Evolutionary conservation across 225 moss, liverwort and hornwort genomes (phyloP), one percentile per base, ranked within the genome.

Genomic region (Takakia lepidozioides): DNA sequence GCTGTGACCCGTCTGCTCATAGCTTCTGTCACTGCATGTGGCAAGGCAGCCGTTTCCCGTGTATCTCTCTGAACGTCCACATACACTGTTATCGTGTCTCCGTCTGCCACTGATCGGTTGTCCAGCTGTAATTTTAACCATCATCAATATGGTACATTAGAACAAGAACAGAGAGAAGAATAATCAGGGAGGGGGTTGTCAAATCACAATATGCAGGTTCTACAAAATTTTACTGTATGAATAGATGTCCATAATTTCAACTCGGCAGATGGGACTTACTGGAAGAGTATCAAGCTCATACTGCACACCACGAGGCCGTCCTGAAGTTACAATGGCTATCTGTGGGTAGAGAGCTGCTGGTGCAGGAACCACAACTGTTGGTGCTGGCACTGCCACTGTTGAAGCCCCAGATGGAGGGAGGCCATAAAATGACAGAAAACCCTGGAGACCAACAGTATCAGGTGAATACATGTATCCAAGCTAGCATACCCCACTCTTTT

Each of bases 241-340:
- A n/a, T n/a, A n/a, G n/a, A n/a, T n/a, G n/a, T n/a, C n/a, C n/a
- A n/a, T n/a, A n/a, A n/a, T n/a, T n/a, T n/a, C n/a, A n/a, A n/a
- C n/a, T n/a, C n/a, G n/a, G n/a, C n/a, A n/a, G n/a, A n/a, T 32
- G 32, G 32, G 8, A 36, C 55, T 55, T 72, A 82, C 82, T 64
- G 77, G 73, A 38, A 82, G 70, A 50, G 82, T 73, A 34, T 43
- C 49, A 39, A 82, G 60, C 40, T 82, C 76, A 14, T 70, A 73
- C 40, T 77, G 59, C 15, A 82, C 73, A 44, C 82, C 82, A 58
- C 63, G 54, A 1, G 82, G 77, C 77, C 72, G 73, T 47, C 76
- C 73, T n/a, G n/a, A n/a, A 23, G 28, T 64, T 19, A 77, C 66
- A 9, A 82, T 69, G 1, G 72, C 61, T 17, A 21, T 25, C 19